Evolutionary conservation across 306 rosid species (phyloP).

Genomic region (Begonia fuchsioides): DNA sequence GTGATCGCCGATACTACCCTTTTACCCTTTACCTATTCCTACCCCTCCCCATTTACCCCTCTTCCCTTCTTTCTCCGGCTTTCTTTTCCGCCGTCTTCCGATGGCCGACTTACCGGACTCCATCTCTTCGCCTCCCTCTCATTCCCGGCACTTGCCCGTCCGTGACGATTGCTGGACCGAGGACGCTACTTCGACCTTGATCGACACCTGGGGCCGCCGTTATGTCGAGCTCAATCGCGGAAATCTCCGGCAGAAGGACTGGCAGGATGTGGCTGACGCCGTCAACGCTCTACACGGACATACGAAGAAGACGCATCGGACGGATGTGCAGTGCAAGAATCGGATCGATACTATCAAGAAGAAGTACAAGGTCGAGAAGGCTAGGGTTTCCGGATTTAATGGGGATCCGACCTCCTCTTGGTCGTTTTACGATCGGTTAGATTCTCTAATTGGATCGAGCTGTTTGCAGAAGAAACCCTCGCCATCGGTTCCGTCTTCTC

Average conservation of each 20-base stretch:
- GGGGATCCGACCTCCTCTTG: conserved; percentile 40
- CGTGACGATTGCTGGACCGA: conserved; percentile 97
- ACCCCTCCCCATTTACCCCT: no score
- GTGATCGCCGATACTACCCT: conserved; percentile 13
- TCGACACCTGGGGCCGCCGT: conserved; percentile 95
- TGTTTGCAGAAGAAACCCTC: no score
- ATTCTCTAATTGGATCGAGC: conserved; percentile 46
- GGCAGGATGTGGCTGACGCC: conserved; percentile 98
- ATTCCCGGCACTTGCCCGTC: conserved; percentile 55
- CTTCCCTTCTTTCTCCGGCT: no score
- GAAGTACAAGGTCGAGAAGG: conserved; percentile 85
- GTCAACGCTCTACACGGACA: conserved; percentile 88
- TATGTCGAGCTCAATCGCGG: conserved; percentile 90
- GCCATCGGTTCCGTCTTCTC: conserved; percentile 14
- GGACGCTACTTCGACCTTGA: conserved; percentile 78
- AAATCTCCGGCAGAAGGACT: no score
- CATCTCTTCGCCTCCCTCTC: conserved; percentile 11
- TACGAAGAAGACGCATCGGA: conserved; percentile 78
- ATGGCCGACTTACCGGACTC: conserved; percentile 61
- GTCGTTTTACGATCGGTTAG: conserved; percentile 68
- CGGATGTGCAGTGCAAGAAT: conserved; percentile 93
- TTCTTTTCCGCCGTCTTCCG: conserved; percentile 5
- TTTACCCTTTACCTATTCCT: no score
- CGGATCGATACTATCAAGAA: conserved; percentile 89
- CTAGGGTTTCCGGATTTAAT: conserved; percentile 55